phyloP scores from a whole-genome alignment of 2,329 filamentous ascomycete species.

The Fusarium virguliforme region DNA sequence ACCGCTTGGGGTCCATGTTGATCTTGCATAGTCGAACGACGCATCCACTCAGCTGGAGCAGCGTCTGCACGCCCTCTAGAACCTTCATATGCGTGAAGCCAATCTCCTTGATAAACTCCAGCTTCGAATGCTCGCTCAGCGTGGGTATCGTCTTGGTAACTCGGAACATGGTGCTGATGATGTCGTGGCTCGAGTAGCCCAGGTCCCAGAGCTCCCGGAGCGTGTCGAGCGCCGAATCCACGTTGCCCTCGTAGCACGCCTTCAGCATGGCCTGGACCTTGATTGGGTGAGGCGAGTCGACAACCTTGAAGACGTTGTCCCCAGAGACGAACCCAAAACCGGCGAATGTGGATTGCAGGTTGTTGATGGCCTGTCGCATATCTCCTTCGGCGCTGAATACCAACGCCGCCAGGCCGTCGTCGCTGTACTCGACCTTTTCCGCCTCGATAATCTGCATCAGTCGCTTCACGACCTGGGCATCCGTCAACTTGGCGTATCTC shows the following conservation, averaged over 20 bases:
- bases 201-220: slow-evolving; percentile 94
- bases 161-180: slow-evolving; percentile 99
- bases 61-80: slow-evolving; percentile 95
- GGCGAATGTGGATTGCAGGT: slow-evolving; percentile 91
- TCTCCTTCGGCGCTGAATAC: slow-evolving; percentile 98
- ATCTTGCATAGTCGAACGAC: slow-evolving; percentile 92
- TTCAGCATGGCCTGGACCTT: slow-evolving; percentile 99
- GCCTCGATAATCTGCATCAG: slow-evolving; percentile 93
- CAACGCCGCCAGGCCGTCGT: slow-evolving; percentile 94
- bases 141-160: slow-evolving; percentile 97
- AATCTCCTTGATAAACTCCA: slow-evolving; percentile 99
- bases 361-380: slow-evolving; percentile 99
- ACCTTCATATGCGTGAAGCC: slow-evolving; percentile 99
- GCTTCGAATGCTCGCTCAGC: slow-evolving; percentile 92
- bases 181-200: slow-evolving; percentile 98
- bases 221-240: slow-evolving; percentile 88
- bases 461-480: slow-evolving; percentile 92
- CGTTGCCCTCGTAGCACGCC: slow-evolving; percentile 92
- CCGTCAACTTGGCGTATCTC: slow-evolving; percentile 91
- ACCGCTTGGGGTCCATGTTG: slow-evolving; percentile 94
- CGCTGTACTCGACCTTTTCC: slow-evolving; percentile 90
- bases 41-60: slow-evolving; percentile 94
- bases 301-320: slow-evolving; percentile 98
- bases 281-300: slow-evolving; percentile 96
- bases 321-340: slow-evolving; percentile 98